A percentile compares a stretch with the other conserved stretches of the same genome.
Conservation (phyloP, 352 stramenopile species). For the Thalassiosira ordinaria region DNA sequence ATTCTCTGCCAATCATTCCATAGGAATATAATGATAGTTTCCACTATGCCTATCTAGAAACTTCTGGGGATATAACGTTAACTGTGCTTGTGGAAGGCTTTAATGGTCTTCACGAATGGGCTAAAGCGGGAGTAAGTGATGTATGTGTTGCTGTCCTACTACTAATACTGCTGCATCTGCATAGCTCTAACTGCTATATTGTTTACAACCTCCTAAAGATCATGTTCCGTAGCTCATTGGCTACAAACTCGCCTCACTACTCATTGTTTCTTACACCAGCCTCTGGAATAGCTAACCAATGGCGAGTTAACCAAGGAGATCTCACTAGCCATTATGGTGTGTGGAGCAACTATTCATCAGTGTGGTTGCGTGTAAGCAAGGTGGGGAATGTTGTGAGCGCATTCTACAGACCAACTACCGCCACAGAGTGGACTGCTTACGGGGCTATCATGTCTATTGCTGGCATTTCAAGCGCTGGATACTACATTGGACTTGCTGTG, state of each 20-base stretch:
- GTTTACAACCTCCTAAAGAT: background rate
- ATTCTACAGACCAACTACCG: slow-evolving; percentile 40
- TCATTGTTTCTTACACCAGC: slow-evolving; percentile 25
- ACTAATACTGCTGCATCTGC: background rate
- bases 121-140: slow-evolving; percentile 44
- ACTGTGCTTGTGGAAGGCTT: slow-evolving; percentile 44
- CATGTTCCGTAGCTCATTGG: slow-evolving; percentile 49
- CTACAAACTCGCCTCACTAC: slow-evolving; percentile 38
- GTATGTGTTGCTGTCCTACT: no score
- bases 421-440: slow-evolving; percentile 36
- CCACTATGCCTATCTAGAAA: slow-evolving; percentile 61
- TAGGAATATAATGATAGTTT: no score
- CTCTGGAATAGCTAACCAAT: slow-evolving; percentile 45
- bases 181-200: background rate
- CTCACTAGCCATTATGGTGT: slow-evolving; percentile 17
- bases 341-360: slow-evolving; percentile 17
- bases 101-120: slow-evolving; percentile 21
- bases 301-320: slow-evolving; percentile 28
- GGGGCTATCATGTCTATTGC: slow-evolving; percentile 40
- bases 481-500: slow-evolving; percentile 56
- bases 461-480: slow-evolving; percentile 45
- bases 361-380: slow-evolving; percentile 57
- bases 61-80: slow-evolving; percentile 54
- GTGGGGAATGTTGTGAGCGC: slow-evolving; percentile 47
- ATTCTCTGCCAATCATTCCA: no score